Conservation (phyloP, 441 rosid species). For the Pelargonium citronellum region DNA sequence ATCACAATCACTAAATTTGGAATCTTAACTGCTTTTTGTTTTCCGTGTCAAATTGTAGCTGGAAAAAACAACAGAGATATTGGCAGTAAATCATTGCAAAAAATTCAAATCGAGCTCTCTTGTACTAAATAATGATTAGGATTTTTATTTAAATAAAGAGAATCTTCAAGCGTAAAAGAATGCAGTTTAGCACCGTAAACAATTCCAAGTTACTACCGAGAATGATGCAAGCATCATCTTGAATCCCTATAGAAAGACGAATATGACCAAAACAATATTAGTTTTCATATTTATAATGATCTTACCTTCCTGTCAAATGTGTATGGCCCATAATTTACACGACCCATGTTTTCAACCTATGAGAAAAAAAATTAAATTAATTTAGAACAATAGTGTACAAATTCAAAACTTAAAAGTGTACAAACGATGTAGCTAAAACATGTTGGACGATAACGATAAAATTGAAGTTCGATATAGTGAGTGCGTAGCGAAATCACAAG, state of each 20-base stretch:
- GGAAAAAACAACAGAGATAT: too few relatives aligned
- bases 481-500: background rate
- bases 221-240: background rate
- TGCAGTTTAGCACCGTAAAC: background rate
- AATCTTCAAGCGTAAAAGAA: background rate
- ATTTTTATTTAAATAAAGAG: background rate
- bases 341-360: conserved; percentile 97
- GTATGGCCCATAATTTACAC: conserved; percentile 71
- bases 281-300: conserved; percentile 8
- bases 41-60: too few relatives aligned
- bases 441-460: background rate
- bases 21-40: too few relatives aligned
- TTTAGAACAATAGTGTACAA: background rate
- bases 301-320: conserved; percentile 77
- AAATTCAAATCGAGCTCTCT: too few relatives aligned
- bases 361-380: conserved; percentile 6
- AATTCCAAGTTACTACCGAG: conserved; percentile 6
- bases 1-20: background rate
- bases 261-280: background rate
- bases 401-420: conserved; percentile 1
- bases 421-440: too few relatives aligned
- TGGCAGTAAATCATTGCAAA: too few relatives aligned
- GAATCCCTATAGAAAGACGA: too few relatives aligned
- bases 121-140: background rate
- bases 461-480: background rate